These are phyloP conservation scores for Drechslerella stenobrocha DNA, from an alignment of 2,329 filamentous ascomycete genomes.

Conservation along the genomic window DNA sequence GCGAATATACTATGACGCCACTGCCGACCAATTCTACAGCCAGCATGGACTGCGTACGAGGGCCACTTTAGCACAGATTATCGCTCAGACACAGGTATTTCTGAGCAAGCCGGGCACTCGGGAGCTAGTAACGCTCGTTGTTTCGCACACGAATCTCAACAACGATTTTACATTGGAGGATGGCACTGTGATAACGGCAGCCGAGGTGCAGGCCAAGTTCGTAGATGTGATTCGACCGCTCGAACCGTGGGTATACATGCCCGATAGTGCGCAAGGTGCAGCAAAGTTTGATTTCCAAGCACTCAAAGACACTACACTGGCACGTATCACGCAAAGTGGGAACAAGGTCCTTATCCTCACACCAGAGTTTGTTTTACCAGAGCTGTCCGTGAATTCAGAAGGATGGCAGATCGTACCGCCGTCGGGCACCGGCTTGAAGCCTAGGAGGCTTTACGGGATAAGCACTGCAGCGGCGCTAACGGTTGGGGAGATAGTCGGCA, in stretches of 20 bases:
- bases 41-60: slow-evolving; percentile 34
- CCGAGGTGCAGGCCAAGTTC: slow-evolving; percentile 25
- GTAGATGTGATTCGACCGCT: slow-evolving; percentile 15
- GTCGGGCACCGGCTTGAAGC: not conserved
- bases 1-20: slow-evolving; percentile 40
- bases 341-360: slow-evolving; percentile 42
- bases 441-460: slow-evolving; percentile 14
- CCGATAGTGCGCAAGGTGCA: slow-evolving; percentile 17
- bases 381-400: slow-evolving; percentile 26
- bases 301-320: slow-evolving; percentile 10
- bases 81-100: slow-evolving; percentile 24
- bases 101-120: not conserved
- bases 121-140: slow-evolving; percentile 30
- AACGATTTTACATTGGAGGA: slow-evolving; percentile 25
- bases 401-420: slow-evolving; percentile 24
- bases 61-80: slow-evolving; percentile 11
- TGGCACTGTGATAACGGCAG: slow-evolving; percentile 13
- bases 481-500: slow-evolving; percentile 21
- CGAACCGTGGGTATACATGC: slow-evolving; percentile 35
- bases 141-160: slow-evolving; percentile 44
- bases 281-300: slow-evolving; percentile 43
- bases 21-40: slow-evolving; percentile 20
- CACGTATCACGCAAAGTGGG: slow-evolving; percentile 20
- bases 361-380: slow-evolving; percentile 20
- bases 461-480: slow-evolving; percentile 32